A percentile compares a stretch with the other conserved stretches of the same genome.
Evolutionary conservation across 2,329 filamentous ascomycete species (phyloP).

Genomic region (Byssochlamys sp.): DNA sequence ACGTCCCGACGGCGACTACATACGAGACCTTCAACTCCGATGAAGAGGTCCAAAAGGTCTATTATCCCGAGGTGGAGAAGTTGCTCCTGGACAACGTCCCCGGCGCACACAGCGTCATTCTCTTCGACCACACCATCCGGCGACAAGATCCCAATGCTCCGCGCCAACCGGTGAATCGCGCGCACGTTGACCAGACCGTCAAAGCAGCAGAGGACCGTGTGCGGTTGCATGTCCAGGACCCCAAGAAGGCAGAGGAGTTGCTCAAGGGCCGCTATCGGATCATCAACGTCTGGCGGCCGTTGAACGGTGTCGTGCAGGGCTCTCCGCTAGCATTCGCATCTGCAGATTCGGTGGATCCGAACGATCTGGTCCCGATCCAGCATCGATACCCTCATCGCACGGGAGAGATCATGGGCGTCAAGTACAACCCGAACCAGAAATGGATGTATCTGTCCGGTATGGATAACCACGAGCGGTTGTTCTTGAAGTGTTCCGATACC

Average conservation of each 20-base stretch:
- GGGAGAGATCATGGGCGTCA: constrained; percentile 66
- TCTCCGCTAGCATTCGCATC: constrained; percentile 52
- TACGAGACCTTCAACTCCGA: constrained; percentile 54
- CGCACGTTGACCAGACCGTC: constrained; percentile 76
- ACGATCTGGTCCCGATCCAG: constrained; percentile 62
- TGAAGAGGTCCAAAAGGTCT: constrained; percentile 58
- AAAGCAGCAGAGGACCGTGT: constrained; percentile 59
- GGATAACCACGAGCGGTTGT: constrained; percentile 59
- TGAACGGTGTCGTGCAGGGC: constrained; percentile 49
- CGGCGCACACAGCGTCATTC: constrained; percentile 55
- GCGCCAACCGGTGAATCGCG: constrained; percentile 60
- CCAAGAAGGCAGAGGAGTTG: constrained; percentile 55
- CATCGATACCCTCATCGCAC: constrained; percentile 62
- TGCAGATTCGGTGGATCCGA: constrained; percentile 45
- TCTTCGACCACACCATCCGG: constrained; percentile 89
- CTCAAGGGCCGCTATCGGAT: constrained; percentile 65
- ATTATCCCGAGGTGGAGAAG: constrained; percentile 76
- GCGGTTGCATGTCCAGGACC: constrained; percentile 50
- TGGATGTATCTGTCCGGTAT: constrained; percentile 79
- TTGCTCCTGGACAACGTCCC: constrained; percentile 60
- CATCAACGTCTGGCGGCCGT: constrained; percentile 75
- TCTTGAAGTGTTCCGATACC: constrained; percentile 72
- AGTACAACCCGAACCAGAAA: constrained; percentile 50
- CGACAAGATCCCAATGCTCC: constrained; percentile 48
- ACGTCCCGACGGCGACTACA: constrained; percentile 47